Conservation (phyloP, 257 asterid species). For the Scutellaria baicalensis region DNA sequence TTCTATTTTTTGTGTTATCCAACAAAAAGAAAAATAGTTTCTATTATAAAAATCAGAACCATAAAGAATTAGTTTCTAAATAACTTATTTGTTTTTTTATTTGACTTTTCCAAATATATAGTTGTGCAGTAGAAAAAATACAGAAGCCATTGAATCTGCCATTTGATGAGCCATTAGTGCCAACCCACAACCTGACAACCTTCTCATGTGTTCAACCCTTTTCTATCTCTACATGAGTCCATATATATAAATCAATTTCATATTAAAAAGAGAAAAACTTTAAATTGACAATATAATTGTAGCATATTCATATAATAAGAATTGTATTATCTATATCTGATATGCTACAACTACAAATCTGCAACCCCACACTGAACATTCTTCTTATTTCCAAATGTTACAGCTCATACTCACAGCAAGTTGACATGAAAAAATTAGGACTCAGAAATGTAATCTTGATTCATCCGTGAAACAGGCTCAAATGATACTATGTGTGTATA, state of each 20-base stretch:
- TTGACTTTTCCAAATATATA: too few relatives aligned
- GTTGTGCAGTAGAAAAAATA: background rate
- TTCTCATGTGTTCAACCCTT: background rate
- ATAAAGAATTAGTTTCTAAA: too few relatives aligned
- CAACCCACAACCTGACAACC: background rate
- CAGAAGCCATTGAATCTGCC: background rate
- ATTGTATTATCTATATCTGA: too few relatives aligned
- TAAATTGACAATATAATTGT: background rate
- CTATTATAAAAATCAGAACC: too few relatives aligned
- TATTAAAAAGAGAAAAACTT: background rate
- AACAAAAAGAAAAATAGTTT: too few relatives aligned
- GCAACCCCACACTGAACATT: background rate
- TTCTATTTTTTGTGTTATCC: too few relatives aligned
- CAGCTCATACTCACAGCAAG: background rate
- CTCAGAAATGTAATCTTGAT: too few relatives aligned
- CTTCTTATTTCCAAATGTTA: background rate
- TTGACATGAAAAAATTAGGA: background rate
- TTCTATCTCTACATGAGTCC: background rate
- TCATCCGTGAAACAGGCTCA: background rate
- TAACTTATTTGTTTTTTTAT: too few relatives aligned
- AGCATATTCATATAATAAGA: background rate
- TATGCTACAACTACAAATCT: too few relatives aligned
- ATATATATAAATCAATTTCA: background rate
- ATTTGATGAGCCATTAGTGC: background rate
- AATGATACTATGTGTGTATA: constrained; percentile 4